Evolutionary conservation across 441 rosid genomes (phyloP).

Genomic region (Populus hybrid): DNA sequence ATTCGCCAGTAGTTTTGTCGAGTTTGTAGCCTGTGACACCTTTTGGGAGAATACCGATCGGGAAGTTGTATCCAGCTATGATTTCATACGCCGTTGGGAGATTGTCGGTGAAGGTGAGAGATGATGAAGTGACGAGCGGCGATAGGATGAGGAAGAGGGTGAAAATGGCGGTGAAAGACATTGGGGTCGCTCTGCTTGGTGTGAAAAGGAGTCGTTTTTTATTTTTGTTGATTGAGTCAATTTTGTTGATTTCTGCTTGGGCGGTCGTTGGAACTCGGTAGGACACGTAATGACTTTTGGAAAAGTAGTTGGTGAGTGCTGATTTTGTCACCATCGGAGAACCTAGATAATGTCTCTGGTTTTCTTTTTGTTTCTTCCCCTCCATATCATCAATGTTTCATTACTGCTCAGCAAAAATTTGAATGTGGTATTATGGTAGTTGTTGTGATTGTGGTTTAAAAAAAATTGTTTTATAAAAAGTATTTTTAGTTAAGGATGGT

Average conservation of each 20-base stretch:
- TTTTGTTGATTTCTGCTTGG: background rate
- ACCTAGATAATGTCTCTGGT: too few relatives aligned
- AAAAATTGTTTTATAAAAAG: too few relatives aligned
- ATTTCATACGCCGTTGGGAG: constrained; percentile 47
- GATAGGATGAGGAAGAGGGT: constrained; percentile 21
- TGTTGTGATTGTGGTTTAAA: too few relatives aligned
- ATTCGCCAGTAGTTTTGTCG: constrained; percentile 52
- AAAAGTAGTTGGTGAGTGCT: too few relatives aligned
- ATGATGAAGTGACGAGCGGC: constrained; percentile 11
- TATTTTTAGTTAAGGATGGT: too few relatives aligned
- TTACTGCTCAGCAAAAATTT: too few relatives aligned
- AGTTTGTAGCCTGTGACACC: constrained; percentile 58
- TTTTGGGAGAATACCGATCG: constrained; percentile 70
- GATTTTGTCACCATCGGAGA: too few relatives aligned
- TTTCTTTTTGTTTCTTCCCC: too few relatives aligned
- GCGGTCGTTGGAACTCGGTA: too few relatives aligned
- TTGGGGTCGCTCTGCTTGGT: background rate
- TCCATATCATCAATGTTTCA: too few relatives aligned
- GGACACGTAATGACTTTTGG: too few relatives aligned
- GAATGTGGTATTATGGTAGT: too few relatives aligned
- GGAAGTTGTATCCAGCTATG: constrained; percentile 64
- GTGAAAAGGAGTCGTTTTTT: background rate
- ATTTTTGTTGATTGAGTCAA: background rate
- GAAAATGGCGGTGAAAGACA: constrained; percentile 7
- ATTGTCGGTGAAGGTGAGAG: constrained; percentile 22